Evolutionary conservation across 1,139 yeast species (phyloP).

Genomic region (Sugiyamaella sp.): DNA sequence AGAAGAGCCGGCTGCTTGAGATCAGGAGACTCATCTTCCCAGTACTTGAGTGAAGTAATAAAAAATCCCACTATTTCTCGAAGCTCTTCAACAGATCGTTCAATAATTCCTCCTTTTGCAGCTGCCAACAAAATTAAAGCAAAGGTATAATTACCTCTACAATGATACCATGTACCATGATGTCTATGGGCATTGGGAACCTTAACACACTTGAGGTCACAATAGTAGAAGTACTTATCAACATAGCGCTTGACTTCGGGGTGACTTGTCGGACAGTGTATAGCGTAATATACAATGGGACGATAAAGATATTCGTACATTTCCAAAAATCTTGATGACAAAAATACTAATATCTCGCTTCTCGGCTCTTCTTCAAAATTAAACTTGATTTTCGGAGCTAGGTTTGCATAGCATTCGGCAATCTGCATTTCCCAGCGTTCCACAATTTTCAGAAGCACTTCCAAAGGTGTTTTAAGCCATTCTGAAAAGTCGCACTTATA

Average conservation of each 20-base stretch:
- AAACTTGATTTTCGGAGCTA: slow-evolving; percentile 26
- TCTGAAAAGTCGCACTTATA: slow-evolving; percentile 25
- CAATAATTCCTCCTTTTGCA: slow-evolving; percentile 25
- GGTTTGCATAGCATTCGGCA: slow-evolving; percentile 25
- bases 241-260: slow-evolving; percentile 25
- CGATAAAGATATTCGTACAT: slow-evolving; percentile 28
- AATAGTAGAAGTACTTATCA: slow-evolving; percentile 25
- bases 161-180: slow-evolving; percentile 29
- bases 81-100: slow-evolving; percentile 21
- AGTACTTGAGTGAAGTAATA: slow-evolving; percentile 23
- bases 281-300: slow-evolving; percentile 28
- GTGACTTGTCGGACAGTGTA: slow-evolving; percentile 24
- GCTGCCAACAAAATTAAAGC: slow-evolving; percentile 25
- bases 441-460: slow-evolving; percentile 23
- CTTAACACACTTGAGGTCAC: slow-evolving; percentile 22
- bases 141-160: slow-evolving; percentile 24
- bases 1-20: slow-evolving; percentile 20
- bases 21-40: slow-evolving; percentile 27
- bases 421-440: slow-evolving; percentile 27
- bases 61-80: slow-evolving; percentile 24
- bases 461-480: slow-evolving; percentile 25
- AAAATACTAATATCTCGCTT: slow-evolving; percentile 24
- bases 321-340: slow-evolving; percentile 27
- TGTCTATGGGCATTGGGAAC: slow-evolving; percentile 27
- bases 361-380: slow-evolving; percentile 23